Evolutionary conservation across 805 yeast genomes (phyloP).

Genomic region (Soucietia sequanensis): DNA sequence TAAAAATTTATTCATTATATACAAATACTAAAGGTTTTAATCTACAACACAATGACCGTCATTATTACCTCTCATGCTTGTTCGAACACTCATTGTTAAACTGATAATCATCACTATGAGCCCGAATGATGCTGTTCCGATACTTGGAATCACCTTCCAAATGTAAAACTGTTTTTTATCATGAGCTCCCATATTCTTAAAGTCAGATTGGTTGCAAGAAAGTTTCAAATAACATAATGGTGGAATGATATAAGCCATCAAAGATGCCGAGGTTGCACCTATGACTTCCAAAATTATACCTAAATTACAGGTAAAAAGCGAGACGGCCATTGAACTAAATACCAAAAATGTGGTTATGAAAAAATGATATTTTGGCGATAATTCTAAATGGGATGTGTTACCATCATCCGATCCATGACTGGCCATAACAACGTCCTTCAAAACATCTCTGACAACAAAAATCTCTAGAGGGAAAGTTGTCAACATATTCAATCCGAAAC

Average conservation of each 20-base stretch:
- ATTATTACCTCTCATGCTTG: conserved; percentile 35
- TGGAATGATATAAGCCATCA: conserved; percentile 90
- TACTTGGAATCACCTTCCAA: conserved; percentile 53
- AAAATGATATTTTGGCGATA: conserved; percentile 53
- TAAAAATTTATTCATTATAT: conserved; percentile 1
- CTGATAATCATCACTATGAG: conserved; percentile 73
- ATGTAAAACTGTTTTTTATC: conserved; percentile 29
- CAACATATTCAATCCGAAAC: conserved; percentile 89
- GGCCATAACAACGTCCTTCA: conserved; percentile 57
- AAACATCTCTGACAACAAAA: conserved; percentile 85
- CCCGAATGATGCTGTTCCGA: conserved; percentile 69
- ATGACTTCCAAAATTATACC: conserved; percentile 88
- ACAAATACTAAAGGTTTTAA: conserved; percentile 9
- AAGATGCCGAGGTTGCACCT: conserved; percentile 90
- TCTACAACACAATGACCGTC: conserved; percentile 52
- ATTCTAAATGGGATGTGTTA: conserved; percentile 35
- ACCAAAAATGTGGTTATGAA: conserved; percentile 65
- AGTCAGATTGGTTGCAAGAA: conserved; percentile 44
- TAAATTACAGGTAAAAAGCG: conserved; percentile 79
- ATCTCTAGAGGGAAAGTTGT: conserved; percentile 90
- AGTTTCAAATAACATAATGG: conserved; percentile 78
- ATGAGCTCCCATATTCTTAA: conserved; percentile 13
- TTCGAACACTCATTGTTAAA: conserved; percentile 66
- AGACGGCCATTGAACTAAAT: conserved; percentile 66
- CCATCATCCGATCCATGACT: conserved; percentile 15